Conservation (phyloP, 225 moss, liverwort and hornwort species). For the Pleurozium schreberi region DNA sequence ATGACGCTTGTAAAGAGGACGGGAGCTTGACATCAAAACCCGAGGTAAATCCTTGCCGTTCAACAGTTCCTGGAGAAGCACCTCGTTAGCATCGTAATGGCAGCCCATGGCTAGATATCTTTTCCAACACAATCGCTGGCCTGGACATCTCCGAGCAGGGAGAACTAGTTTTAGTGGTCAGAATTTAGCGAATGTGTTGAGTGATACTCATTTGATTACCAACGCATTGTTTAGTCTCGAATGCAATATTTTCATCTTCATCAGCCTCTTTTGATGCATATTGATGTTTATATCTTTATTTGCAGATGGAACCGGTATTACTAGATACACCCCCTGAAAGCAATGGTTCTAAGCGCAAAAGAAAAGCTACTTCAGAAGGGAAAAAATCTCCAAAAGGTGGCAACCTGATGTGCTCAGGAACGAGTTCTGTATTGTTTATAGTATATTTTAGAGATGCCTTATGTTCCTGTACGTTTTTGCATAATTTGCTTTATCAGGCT, state of each 20-base stretch:
- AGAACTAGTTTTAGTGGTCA: background rate
- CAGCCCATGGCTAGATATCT: background rate
- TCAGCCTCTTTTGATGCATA: background rate
- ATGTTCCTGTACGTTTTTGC: background rate
- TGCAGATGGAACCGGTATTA: conserved; percentile 15
- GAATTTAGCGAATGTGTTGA: background rate
- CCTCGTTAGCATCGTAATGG: background rate
- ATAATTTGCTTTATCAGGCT: background rate
- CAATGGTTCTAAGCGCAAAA: conserved; percentile 24
- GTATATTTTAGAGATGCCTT: background rate
- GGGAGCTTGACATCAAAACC: background rate
- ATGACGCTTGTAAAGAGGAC: background rate
- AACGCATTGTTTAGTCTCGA: background rate
- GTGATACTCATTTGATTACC: background rate
- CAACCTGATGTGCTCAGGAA: background rate
- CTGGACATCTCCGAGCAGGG: background rate
- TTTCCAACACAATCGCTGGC: background rate
- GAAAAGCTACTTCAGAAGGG: conserved; percentile 10
- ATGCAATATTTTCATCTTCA: background rate
- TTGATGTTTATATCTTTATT: background rate
- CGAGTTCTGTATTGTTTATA: background rate
- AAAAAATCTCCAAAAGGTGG: conserved; percentile 26
- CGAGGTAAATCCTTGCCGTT: conserved; percentile 8
- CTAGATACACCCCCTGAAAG: conserved; percentile 15
- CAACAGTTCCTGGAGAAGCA: background rate